Conservation (phyloP, 345 rosid genomes). For the Eucalyptus cladocalyx region DNA sequence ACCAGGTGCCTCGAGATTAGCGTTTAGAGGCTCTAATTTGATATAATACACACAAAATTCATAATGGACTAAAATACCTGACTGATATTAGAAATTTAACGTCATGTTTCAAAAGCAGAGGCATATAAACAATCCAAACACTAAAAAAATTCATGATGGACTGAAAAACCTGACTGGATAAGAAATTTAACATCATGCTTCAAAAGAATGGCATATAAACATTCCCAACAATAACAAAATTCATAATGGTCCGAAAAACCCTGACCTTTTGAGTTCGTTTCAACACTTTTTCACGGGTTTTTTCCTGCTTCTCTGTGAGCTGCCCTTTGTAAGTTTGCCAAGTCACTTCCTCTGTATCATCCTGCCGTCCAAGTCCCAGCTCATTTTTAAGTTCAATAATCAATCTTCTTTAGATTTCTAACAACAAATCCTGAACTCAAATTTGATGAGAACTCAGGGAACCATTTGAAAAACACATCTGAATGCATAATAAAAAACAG, state of each 20-base stretch:
- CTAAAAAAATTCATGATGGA: background rate
- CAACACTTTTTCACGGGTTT: slow-evolving; percentile 75
- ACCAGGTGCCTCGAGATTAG: background rate
- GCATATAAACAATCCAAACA: background rate
- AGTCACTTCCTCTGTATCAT: slow-evolving; percentile 76
- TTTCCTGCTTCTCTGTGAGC: slow-evolving; percentile 95
- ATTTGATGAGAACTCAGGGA: background rate
- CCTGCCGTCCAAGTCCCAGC: slow-evolving; percentile 25
- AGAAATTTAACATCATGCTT: background rate
- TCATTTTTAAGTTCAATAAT: background rate
- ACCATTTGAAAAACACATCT: background rate
- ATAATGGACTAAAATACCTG: background rate
- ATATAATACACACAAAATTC: background rate
- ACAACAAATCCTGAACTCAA: background rate
- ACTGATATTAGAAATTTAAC: background rate
- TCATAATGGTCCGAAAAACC: background rate
- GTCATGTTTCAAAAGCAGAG: background rate
- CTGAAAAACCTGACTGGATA: background rate
- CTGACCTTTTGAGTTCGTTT: slow-evolving; percentile 77
- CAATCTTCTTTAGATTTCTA: background rate
- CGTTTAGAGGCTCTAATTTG: background rate
- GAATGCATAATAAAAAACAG: background rate
- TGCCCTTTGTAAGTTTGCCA: slow-evolving; percentile 95
- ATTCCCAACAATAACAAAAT: background rate
- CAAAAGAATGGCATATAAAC: background rate